These are phyloP conservation scores for Postia placenta DNA, from an alignment of 768 basidiomycete genomes.

Conservation along the genomic window DNA sequence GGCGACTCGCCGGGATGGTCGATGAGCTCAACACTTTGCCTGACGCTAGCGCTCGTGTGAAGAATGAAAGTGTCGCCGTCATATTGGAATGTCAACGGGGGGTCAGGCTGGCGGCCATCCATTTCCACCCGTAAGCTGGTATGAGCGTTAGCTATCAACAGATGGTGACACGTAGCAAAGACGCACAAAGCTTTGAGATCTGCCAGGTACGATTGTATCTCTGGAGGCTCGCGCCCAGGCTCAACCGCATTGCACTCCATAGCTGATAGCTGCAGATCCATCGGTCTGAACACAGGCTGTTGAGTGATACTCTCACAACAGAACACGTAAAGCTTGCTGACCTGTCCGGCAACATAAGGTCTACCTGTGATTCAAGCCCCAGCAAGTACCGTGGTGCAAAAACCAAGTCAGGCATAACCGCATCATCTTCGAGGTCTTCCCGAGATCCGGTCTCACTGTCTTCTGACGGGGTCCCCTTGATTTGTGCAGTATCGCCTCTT, in stretches of 20 bases:
- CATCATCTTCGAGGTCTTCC: background rate
- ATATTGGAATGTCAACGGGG: slow-evolving; percentile 37
- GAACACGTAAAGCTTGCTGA: slow-evolving; percentile 24
- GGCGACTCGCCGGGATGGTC: background rate
- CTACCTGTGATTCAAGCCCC: slow-evolving; percentile 33
- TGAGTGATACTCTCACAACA: background rate
- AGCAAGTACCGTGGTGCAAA: slow-evolving; percentile 25
- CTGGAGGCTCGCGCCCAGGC: slow-evolving; percentile 31
- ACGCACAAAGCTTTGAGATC: slow-evolving; percentile 40
- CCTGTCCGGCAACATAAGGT: slow-evolving; percentile 58
- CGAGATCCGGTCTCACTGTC: background rate
- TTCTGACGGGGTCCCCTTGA: background rate
- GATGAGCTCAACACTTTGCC: slow-evolving; percentile 32
- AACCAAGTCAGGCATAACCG: background rate
- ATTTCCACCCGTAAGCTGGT: slow-evolving; percentile 25
- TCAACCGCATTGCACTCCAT: slow-evolving; percentile 27
- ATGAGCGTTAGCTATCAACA: slow-evolving; percentile 3
- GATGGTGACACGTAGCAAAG: background rate
- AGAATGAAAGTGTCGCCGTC: slow-evolving; percentile 40
- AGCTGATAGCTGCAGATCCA: slow-evolving; percentile 50
- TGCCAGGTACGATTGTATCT: slow-evolving; percentile 35
- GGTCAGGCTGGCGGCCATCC: slow-evolving; percentile 34
- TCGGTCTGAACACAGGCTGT: slow-evolving; percentile 31
- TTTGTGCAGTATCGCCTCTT: background rate
- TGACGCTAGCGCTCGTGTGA: slow-evolving; percentile 39